These are phyloP conservation scores for Kurtzmaniella fragi DNA, from an alignment of 805 yeast species.

Conservation along the genomic window DNA sequence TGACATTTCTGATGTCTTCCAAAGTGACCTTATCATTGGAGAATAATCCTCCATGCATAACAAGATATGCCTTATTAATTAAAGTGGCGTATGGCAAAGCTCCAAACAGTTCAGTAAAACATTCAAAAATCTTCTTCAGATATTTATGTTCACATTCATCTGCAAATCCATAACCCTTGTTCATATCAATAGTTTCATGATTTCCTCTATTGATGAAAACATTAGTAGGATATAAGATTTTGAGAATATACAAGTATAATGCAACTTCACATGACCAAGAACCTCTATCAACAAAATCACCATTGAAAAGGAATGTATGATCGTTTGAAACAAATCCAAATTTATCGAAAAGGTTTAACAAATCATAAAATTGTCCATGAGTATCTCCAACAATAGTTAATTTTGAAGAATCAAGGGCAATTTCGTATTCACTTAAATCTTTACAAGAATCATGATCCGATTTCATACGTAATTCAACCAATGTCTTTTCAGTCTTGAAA, in stretches of 20 bases:
- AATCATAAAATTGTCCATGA: conserved; percentile 94
- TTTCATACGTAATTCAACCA: conserved; percentile 48
- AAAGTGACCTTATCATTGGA: conserved; percentile 68
- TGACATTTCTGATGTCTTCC: conserved; percentile 66
- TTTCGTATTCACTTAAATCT: conserved; percentile 16
- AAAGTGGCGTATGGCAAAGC: conserved; percentile 82
- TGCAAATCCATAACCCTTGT: conserved; percentile 91
- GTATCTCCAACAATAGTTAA: conserved; percentile 95
- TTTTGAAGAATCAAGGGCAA: conserved; percentile 29
- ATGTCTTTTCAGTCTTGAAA: conserved; percentile 60
- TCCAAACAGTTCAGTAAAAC: conserved; percentile 83
- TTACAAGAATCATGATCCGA: background rate
- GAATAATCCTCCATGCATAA: conserved; percentile 95
- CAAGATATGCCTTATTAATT: conserved; percentile 71
- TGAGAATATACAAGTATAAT: conserved; percentile 67
- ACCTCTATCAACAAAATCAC: conserved; percentile 97
- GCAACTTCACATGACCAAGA: conserved; percentile 99
- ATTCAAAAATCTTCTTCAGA: conserved; percentile 68
- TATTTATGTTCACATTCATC: conserved; percentile 94
- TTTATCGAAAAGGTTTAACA: conserved; percentile 67
- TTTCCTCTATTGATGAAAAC: conserved; percentile 87
- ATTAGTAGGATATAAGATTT: conserved; percentile 65
- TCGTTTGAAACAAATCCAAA: conserved; percentile 65
- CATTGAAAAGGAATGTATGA: conserved; percentile 85
- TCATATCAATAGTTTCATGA: conserved; percentile 96